phyloP scores from a whole-genome alignment of 495 filamentous ascomycete genomes.

The Tuber indicum region DNA sequence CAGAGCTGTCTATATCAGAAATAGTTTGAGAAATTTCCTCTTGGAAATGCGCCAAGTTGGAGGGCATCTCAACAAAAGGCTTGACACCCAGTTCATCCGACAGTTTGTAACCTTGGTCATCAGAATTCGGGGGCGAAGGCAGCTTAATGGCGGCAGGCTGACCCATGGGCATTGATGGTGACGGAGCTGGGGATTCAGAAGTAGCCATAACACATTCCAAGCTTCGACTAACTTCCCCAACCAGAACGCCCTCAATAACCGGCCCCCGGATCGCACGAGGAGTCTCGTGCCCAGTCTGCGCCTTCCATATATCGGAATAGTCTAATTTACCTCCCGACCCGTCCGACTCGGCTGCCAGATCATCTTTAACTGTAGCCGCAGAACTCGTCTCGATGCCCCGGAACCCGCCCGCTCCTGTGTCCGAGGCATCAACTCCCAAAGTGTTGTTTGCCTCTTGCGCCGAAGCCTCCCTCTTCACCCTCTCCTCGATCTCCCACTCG shows the following conservation, averaged over 20 bases:
- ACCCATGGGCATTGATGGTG: not conserved
- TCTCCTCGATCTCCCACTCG: constrained; percentile 25
- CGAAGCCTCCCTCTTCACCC: constrained; percentile 9
- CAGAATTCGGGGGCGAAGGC: not conserved
- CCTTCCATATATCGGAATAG: not conserved
- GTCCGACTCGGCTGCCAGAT: not conserved
- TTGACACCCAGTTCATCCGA: not conserved
- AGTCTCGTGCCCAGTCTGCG: not conserved
- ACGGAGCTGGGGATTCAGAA: not conserved
- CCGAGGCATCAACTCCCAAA: not conserved
- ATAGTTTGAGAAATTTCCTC: constrained; percentile 13
- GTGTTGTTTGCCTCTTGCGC: constrained; percentile 9
- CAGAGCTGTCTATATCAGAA: constrained; percentile 21
- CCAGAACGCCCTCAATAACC: not conserved
- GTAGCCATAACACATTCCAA: not conserved
- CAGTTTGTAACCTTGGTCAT: not conserved
- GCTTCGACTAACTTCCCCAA: constrained; percentile 5
- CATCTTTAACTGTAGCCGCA: not conserved
- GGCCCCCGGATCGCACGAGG: not conserved
- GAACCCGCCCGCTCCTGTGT: not conserved
- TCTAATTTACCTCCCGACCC: not conserved
- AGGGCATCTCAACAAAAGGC: not conserved
- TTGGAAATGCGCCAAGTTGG: not conserved
- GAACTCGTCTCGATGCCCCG: not conserved
- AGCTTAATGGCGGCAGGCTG: not conserved